Conservation (phyloP, 176 grass and related monocot species). For the Carex cristatella region DNA sequence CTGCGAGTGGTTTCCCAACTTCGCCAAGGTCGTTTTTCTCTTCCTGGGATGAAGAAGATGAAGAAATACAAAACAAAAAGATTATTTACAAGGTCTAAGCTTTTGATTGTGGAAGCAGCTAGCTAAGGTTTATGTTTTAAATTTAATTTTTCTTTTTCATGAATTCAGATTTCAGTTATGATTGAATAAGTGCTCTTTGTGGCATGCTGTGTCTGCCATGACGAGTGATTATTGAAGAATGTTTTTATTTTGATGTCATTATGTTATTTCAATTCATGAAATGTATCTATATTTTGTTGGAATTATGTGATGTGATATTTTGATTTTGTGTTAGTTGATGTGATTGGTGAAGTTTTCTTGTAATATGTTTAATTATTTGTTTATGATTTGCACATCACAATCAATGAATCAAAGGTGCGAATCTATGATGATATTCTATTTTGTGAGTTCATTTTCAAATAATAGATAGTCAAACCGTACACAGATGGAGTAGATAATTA, state of each 20-base stretch:
- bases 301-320: neutral
- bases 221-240: constrained; percentile 26
- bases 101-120: constrained; percentile 51
- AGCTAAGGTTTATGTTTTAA: constrained; percentile 27
- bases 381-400: neutral
- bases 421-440: neutral
- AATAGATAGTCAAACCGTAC: neutral
- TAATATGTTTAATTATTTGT: neutral
- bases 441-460: neutral
- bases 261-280: constrained; percentile 11
- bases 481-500: neutral
- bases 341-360: neutral
- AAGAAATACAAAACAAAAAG: constrained; percentile 14
- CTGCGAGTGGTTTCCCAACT: constrained; percentile 12
- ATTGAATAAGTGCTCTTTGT: constrained; percentile 66
- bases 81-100: neutral
- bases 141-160: neutral
- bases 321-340: neutral
- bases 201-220: constrained; percentile 71
- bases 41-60: constrained; percentile 42
- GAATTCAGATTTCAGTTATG: constrained; percentile 8
- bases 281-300: neutral
- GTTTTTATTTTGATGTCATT: constrained; percentile 18
- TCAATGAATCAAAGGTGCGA: neutral
- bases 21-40: constrained; percentile 57